A percentile compares a stretch with the other conserved stretches of the same genome.
Evolutionary conservation across 2,329 filamentous ascomycete species (phyloP).

Genomic region (Biscogniauxia sp.): DNA sequence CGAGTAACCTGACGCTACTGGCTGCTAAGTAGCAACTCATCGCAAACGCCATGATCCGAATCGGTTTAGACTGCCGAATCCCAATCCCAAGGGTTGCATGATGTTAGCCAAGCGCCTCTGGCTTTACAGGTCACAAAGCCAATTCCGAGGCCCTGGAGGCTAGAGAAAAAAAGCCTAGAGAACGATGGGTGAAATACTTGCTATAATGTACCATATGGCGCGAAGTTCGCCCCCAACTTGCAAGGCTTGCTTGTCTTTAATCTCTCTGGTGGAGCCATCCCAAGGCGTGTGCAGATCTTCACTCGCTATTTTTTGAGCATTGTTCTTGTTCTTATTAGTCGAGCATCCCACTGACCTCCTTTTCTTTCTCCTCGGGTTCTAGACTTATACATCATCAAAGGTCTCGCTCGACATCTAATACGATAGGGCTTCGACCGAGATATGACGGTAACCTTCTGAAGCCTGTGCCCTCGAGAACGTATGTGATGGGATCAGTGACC

Average conservation of each 20-base stretch:
- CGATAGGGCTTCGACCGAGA: slow-evolving; percentile 15
- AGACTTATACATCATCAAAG: slow-evolving; percentile 25
- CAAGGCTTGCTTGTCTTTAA: slow-evolving; percentile 22
- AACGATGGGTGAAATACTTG: slow-evolving; percentile 4
- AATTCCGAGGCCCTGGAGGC: slow-evolving; percentile 8
- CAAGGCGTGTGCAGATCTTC: slow-evolving; percentile 23
- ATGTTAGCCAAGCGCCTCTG: slow-evolving; percentile 2
- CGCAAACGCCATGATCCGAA: slow-evolving; percentile 12
- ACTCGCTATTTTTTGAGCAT: slow-evolving; percentile 11
- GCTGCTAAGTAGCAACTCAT: slow-evolving; percentile 21
- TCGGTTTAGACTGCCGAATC: slow-evolving; percentile 8
- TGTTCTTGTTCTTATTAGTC: slow-evolving; percentile 6
- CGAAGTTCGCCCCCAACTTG: slow-evolving; percentile 3
- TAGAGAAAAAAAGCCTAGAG: slow-evolving; percentile 11
- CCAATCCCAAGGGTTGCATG: background rate
- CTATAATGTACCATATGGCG: background rate
- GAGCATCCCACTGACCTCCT: slow-evolving; percentile 21
- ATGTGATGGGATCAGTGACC: slow-evolving; percentile 21
- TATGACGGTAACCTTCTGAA: slow-evolving; percentile 24
- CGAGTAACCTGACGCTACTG: slow-evolving; percentile 24
- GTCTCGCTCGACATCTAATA: slow-evolving; percentile 26
- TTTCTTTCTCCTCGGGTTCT: slow-evolving; percentile 14
- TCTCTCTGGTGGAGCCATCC: slow-evolving; percentile 22
- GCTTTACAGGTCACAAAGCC: slow-evolving; percentile 2
- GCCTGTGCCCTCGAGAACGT: slow-evolving; percentile 11